phyloP scores from a whole-genome alignment of 2,329 filamentous ascomycete species.

The Penicillium hesseltinei region DNA sequence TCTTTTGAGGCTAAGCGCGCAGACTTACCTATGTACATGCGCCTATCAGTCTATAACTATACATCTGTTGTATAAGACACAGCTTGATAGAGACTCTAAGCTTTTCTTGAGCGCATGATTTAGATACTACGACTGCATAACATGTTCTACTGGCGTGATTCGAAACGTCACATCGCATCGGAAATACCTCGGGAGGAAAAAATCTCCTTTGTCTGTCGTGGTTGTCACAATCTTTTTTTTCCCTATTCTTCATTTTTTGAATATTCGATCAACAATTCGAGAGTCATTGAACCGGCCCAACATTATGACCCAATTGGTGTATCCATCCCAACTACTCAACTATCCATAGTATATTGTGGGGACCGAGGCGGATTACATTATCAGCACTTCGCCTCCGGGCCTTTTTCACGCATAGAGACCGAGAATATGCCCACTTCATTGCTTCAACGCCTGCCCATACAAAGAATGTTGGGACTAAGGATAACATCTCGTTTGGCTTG shows the following conservation, averaged over 20 bases:
- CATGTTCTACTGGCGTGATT: background rate
- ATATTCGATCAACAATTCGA: background rate
- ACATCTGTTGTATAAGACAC: too few species aligned
- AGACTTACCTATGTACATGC: background rate
- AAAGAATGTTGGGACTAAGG: background rate
- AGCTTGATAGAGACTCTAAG: too few species aligned
- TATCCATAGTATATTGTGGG: background rate
- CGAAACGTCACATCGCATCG: background rate
- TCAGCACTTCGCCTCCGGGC: background rate
- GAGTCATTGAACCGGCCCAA: background rate
- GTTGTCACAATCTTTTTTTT: background rate
- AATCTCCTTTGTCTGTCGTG: background rate
- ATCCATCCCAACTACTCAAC: background rate
- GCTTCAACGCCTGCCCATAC: background rate
- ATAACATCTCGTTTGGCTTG: background rate
- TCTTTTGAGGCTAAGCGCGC: background rate
- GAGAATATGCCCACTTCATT: background rate
- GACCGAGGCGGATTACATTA: conserved; percentile 2
- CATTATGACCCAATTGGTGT: background rate
- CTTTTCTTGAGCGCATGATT: background rate
- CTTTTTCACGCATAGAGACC: too few species aligned
- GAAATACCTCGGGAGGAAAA: background rate
- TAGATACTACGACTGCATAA: background rate
- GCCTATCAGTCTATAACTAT: background rate
- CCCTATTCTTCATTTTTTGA: background rate